Percentiles rank a stretch among this genome's conserved stretches.
phyloP scores from a whole-genome alignment of 1,139 yeast species.

The Candida glucosophila region DNA sequence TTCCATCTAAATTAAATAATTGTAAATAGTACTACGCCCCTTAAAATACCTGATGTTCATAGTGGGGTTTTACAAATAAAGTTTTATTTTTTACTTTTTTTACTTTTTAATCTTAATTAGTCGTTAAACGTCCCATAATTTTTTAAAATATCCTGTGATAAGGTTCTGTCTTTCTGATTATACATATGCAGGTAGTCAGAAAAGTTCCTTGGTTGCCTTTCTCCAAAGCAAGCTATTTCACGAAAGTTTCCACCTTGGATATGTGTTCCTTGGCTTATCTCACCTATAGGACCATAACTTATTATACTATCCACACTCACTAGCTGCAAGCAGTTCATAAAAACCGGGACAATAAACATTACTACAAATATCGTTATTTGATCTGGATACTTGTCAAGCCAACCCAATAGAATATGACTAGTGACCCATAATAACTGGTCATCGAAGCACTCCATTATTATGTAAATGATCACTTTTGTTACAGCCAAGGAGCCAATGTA shows the following conservation, averaged over 20 bases:
- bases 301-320: constrained; percentile 82
- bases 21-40: too few relatives aligned
- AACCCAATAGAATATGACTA: constrained; percentile 45
- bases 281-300: constrained; percentile 36
- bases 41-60: too few relatives aligned
- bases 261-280: constrained; percentile 8
- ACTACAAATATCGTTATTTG: constrained; percentile 79
- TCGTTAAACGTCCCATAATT: too few relatives aligned
- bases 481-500: constrained; percentile 58
- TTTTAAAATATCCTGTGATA: too few relatives aligned
- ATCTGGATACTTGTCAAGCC: constrained; percentile 73
- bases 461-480: constrained; percentile 48
- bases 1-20: constrained; percentile 16
- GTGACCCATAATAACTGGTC: constrained; percentile 36
- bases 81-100: too few relatives aligned
- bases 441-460: constrained; percentile 32
- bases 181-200: too few relatives aligned
- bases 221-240: too few relatives aligned
- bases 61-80: too few relatives aligned
- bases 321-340: constrained; percentile 82
- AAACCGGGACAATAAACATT: constrained; percentile 69
- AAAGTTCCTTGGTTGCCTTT: too few relatives aligned
- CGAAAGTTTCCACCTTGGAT: too few relatives aligned
- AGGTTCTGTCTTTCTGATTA: too few relatives aligned
- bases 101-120: too few relatives aligned